Evolutionary conservation across 345 rosid species (phyloP).

Genomic region (Rhodomyrtus tomentosa): DNA sequence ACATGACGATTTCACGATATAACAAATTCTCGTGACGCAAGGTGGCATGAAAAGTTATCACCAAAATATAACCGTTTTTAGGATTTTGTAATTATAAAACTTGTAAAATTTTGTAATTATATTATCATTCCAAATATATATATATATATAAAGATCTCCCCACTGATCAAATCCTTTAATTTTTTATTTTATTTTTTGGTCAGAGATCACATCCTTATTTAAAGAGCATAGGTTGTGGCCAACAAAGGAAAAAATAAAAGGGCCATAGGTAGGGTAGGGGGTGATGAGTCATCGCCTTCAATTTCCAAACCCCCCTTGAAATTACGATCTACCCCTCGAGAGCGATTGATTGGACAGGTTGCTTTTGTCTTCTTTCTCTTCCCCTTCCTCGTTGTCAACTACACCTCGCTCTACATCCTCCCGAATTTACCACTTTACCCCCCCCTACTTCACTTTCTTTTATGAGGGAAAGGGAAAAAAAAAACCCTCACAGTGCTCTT

Average conservation of each 20-base stretch:
- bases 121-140: neutral
- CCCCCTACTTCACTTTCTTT: neutral
- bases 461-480: too few relatives aligned
- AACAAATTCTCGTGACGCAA: too few relatives aligned
- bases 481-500: too few relatives aligned
- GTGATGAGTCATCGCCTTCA: conserved; percentile 10
- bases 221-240: neutral
- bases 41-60: too few relatives aligned
- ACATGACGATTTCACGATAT: too few relatives aligned
- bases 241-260: neutral
- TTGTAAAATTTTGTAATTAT: neutral
- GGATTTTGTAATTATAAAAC: neutral
- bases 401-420: neutral
- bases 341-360: conserved; percentile 11
- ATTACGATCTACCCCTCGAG: conserved; percentile 2
- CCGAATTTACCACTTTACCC: neutral
- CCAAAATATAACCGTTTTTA: too few relatives aligned
- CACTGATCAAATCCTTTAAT: neutral
- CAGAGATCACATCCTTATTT: neutral
- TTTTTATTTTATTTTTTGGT: neutral
- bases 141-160: neutral
- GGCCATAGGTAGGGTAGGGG: neutral
- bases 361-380: neutral
- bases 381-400: conserved; percentile 2
- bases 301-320: neutral